Evolutionary conservation across 768 basidiomycete species (phyloP).

Genomic region (Boletus barrowsii): DNA sequence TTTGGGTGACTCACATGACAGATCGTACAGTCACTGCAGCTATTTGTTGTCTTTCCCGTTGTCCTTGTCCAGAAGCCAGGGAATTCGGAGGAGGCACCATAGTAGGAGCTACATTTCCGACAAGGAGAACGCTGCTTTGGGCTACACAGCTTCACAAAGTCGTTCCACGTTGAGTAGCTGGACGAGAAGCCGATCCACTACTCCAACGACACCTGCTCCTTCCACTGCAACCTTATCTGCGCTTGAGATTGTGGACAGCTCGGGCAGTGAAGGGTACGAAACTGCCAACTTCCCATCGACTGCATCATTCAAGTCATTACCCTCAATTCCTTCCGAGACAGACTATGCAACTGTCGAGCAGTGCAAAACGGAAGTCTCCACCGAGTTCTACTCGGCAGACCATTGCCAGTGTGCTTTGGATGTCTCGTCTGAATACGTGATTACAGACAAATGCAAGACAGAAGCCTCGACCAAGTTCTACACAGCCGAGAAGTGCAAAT

Average conservation of each 20-base stretch:
- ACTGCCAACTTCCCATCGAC: conserved; percentile 42
- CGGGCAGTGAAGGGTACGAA: conserved; percentile 52
- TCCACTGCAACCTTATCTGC: conserved; percentile 28
- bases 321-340: conserved; percentile 56
- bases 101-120: conserved; percentile 44
- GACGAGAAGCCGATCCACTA: conserved; percentile 33
- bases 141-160: conserved; percentile 34
- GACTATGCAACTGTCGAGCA: conserved; percentile 41
- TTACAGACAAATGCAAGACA: conserved; percentile 37
- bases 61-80: conserved; percentile 16
- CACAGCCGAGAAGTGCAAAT: conserved; percentile 46
- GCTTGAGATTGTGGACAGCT: conserved; percentile 30
- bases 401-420: conserved; percentile 37
- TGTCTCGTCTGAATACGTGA: conserved; percentile 46
- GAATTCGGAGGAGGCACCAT: conserved; percentile 51
- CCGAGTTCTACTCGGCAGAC: conserved; percentile 49
- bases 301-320: conserved; percentile 54
- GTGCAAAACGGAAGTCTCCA: conserved; percentile 41
- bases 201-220: conserved; percentile 32
- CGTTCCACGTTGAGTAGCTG: conserved; percentile 33
- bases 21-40: too few species aligned
- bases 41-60: too few species aligned
- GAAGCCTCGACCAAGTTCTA: conserved; percentile 37
- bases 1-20: too few species aligned
- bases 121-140: conserved; percentile 49